These are phyloP conservation scores for Cercis canadensis DNA, from an alignment of 306 rosid species.

Conservation along the genomic window DNA sequence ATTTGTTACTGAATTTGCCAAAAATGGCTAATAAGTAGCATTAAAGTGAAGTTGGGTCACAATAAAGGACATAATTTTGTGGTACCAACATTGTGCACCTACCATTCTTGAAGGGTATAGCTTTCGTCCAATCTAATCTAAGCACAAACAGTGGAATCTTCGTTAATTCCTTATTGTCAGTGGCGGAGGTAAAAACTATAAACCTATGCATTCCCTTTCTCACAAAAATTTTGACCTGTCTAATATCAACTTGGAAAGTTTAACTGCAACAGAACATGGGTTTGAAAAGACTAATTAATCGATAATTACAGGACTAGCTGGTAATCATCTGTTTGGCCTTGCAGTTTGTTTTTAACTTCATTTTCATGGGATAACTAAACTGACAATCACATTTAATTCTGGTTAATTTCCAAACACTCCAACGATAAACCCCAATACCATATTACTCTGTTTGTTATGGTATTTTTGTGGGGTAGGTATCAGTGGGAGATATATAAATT, in stretches of 20 bases:
- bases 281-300: not conserved
- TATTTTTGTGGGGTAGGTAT: not conserved
- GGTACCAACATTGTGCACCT: no score
- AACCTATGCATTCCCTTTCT: not conserved
- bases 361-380: not conserved
- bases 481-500: not conserved
- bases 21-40: not conserved
- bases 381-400: not conserved
- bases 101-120: no score
- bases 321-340: not conserved
- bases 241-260: not conserved
- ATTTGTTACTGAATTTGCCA: not conserved
- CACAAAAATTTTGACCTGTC: not conserved
- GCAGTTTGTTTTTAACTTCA: not conserved
- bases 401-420: not conserved
- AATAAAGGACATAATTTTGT: not conserved
- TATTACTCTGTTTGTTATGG: no score
- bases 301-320: not conserved
- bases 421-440: not conserved
- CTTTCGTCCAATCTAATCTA: conserved; percentile 21
- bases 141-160: conserved; percentile 2
- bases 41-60: conserved; percentile 14
- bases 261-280: conserved; percentile 1
- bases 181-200: no score
- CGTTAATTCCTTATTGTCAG: not conserved